Percentiles rank a stretch among this genome's conserved stretches.
phyloP scores from a whole-genome alignment of 106 monocot species.

The Agapanthus africanus region DNA sequence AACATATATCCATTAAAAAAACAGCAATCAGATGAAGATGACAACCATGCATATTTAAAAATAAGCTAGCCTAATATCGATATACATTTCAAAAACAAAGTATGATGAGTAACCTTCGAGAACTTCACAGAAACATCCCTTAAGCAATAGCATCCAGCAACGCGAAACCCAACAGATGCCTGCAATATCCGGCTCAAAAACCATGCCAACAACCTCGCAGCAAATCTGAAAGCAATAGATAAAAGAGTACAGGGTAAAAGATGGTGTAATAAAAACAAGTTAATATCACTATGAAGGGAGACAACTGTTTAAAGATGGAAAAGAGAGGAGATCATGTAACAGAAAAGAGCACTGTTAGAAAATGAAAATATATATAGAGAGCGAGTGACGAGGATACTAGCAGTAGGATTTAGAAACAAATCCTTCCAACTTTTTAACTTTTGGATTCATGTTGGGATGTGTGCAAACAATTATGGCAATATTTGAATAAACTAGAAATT shows the following conservation, averaged over 20 bases:
- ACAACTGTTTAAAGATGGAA: neutral
- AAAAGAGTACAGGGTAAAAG: neutral
- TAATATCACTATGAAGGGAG: neutral
- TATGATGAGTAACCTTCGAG: constrained; percentile 32
- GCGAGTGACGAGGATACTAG: neutral
- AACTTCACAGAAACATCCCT: constrained; percentile 63
- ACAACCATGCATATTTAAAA: neutral
- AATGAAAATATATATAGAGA: neutral
- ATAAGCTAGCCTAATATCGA: neutral
- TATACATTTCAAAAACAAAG: constrained; percentile 4
- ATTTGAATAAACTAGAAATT: too few relatives aligned
- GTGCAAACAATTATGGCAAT: too few relatives aligned
- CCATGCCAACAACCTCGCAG: constrained; percentile 60
- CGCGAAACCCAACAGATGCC: constrained; percentile 62
- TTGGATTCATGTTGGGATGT: too few relatives aligned
- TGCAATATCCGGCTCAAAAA: constrained; percentile 51
- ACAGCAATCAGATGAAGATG: neutral
- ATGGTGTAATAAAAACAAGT: neutral
- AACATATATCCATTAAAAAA: too few relatives aligned
- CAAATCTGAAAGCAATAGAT: constrained; percentile 38
- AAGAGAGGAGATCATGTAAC: neutral
- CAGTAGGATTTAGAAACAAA: too few relatives aligned
- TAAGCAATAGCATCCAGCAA: constrained; percentile 70
- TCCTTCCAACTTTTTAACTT: too few relatives aligned
- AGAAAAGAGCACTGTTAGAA: neutral